Base-by-base conservation (phyloP, 1,284 basidiomycete genomes). In the Moesziomyces sp. region DNA sequence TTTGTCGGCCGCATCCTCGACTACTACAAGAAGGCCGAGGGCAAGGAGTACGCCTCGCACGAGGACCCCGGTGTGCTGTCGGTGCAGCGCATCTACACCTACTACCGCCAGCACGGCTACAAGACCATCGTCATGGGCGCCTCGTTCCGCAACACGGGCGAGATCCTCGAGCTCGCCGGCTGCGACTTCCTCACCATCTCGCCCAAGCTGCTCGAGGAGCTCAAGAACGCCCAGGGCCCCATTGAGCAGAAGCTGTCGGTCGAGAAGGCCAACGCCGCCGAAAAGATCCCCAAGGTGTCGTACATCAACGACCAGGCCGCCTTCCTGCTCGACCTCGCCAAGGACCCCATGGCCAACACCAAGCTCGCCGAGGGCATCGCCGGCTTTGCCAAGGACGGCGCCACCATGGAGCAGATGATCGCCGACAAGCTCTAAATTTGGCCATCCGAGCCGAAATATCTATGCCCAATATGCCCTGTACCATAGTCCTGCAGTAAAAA, bases 111-210 rank as follows among this genome's bases (percentile, higher is more conserved):
- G 86, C 89, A 99, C 87, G 89, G 90, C 74, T 98, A 98, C 90
- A 94, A 95, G 84, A 99, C 96, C 79, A 98, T 98, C 85, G 95
- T 99, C 86, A 99, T 99, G 96, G 96, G 96, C 85, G 96, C 96
- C 71, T 97, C 94, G 57, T 99, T 99, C 94, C 76, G 73, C 46
- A 80, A 93, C 92, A 86, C 86, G 62, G 92, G 93, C 81, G 96
- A 98, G 88, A 97, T 99, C 87, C 92, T 91, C 85, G 89, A 93
- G 21, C 90, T 99, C 58, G 94, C 95, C 69, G 96, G 96, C 81
- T 92, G 95, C 77, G 96, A 98, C 87, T 82, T 92, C 90, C 88
- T 98, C 75, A 98, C 96, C 83, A 97, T 98, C 84, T 88, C 95
- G 16, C 96, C 96, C 71, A 84, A 89, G 61, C 89, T 98, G 51